Base-by-base conservation (phyloP, 768 basidiomycete genomes). In the Clitopilus hobsonii region DNA sequence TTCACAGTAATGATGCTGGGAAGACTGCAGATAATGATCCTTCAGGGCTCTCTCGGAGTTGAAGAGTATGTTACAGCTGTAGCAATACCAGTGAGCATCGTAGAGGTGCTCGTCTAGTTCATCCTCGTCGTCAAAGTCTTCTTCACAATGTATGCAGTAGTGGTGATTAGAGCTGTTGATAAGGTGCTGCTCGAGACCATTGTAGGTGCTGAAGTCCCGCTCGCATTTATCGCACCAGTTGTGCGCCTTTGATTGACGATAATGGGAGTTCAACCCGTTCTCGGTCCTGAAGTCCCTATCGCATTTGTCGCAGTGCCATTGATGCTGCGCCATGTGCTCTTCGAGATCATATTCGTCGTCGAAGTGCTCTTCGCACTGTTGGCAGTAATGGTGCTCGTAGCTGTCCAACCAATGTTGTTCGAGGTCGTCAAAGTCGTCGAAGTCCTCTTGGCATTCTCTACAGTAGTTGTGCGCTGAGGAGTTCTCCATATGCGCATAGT, bases 381-480 rank as follows among this genome's bases (percentile, higher is more conserved):
- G 76, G 64, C 86, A 88, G 55, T 78, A 87, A 32, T 65, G 11
- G 52, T 86, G 85, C 0, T 14, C 24, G 6, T 69, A 66, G 61
- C 79, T 82, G 52, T 83, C 73, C 22, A 78, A 70, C 59, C 66
- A 84, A 64, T 88, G 86, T 54, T 82, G 70, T 53, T 67, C 69
- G 56, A 81, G 75, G 0, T 61, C 75, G 0, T 0, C 2, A 58
- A 57, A 58, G 0, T 76, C 63, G 0, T 60, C 3, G 61, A 85
- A 86, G 58, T 85, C 83, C 8, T 30, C 23, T 0, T 71, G 49
- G 58, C 84, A 87, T 8, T 69, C 61, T 10, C 65, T 3, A 59
- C 86, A 87, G 36, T 71, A 27, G 56, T 78, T 56, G 56, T 86
- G 85, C 5, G 13, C 38, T 3, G 65, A 1, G 2, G 76, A 77